A percentile compares a stretch with the other conserved stretches of the same genome.
phyloP scores from a whole-genome alignment of 148 eudicot genomes.

The Nepenthes mirabilis region DNA sequence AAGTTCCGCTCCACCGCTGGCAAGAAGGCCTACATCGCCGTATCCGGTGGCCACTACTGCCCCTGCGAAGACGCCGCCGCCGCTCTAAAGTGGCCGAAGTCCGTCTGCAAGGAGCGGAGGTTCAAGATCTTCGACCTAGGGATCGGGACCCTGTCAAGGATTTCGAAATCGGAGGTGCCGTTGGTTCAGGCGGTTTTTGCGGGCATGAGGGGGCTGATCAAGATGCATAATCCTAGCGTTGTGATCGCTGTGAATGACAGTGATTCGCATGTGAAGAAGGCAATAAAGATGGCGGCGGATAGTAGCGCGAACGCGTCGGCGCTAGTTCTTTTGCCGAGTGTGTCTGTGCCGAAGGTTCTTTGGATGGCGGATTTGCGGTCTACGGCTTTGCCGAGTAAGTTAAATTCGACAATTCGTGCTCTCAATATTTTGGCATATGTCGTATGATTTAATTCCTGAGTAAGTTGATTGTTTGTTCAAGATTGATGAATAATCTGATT shows the following conservation, averaged over 20 bases:
- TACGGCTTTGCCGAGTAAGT: slow-evolving; percentile 81
- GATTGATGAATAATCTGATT: no score
- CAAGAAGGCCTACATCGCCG: slow-evolving; percentile 81
- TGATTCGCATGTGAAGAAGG: slow-evolving; percentile 67
- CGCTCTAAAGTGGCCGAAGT: slow-evolving; percentile 62
- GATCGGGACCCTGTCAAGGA: slow-evolving; percentile 45
- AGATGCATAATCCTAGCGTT: slow-evolving; percentile 76
- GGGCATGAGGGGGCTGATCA: slow-evolving; percentile 79
- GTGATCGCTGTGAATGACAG: slow-evolving; percentile 50
- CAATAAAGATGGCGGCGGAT: slow-evolving; percentile 72
- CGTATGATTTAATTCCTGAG: background rate
- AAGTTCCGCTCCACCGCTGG: slow-evolving; percentile 68
- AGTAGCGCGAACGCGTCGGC: slow-evolving; percentile 28
- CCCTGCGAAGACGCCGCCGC: slow-evolving; percentile 73
- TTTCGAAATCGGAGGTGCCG: slow-evolving; percentile 73
- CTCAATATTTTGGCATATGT: background rate
- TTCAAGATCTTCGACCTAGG: slow-evolving; percentile 85
- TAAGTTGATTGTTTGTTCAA: background rate
- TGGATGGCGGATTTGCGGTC: slow-evolving; percentile 96
- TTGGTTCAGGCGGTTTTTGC: slow-evolving; percentile 68
- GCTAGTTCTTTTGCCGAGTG: slow-evolving; percentile 58
- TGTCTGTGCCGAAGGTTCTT: slow-evolving; percentile 61
- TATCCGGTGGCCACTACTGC: slow-evolving; percentile 62
- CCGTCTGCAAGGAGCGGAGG: slow-evolving; percentile 71
- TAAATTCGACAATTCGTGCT: background rate